Evolutionary conservation across 1,284 basidiomycete species (phyloP).

Genomic region (Amylostereum areolatum): DNA sequence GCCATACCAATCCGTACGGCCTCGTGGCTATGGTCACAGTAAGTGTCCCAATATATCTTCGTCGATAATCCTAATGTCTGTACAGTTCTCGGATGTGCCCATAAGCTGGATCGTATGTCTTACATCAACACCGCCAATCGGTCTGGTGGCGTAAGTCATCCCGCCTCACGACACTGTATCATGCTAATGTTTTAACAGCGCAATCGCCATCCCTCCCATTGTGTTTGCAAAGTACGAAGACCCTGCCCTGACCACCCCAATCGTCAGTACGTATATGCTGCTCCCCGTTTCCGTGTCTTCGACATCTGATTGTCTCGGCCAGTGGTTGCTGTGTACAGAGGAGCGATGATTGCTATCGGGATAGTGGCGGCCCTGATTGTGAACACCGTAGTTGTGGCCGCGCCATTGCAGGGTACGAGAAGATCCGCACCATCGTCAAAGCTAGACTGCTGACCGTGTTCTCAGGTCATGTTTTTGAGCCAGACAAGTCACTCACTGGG

Average conservation of each 20-base stretch:
- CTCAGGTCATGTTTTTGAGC: slow-evolving; percentile 30
- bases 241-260: slow-evolving; percentile 19
- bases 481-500: slow-evolving; percentile 35
- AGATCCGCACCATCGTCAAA: too few species aligned
- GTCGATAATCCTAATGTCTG: neutral
- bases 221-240: slow-evolving; percentile 34
- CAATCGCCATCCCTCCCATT: slow-evolving; percentile 41
- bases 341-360: slow-evolving; percentile 37
- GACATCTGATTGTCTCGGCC: neutral
- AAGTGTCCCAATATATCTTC: slow-evolving; percentile 8
- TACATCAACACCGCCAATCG: slow-evolving; percentile 35
- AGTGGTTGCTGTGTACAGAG: slow-evolving; percentile 37
- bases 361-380: slow-evolving; percentile 40
- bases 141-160: slow-evolving; percentile 36
- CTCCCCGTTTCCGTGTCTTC: too few species aligned
- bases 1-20: slow-evolving; percentile 37
- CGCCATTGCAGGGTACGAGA: slow-evolving; percentile 36
- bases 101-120: slow-evolving; percentile 41
- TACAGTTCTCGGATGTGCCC: slow-evolving; percentile 37
- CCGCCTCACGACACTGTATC: too few species aligned
- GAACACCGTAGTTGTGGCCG: slow-evolving; percentile 43
- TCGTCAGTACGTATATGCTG: slow-evolving; percentile 19
- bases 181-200: slow-evolving; percentile 20
- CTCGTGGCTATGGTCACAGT: slow-evolving; percentile 38
- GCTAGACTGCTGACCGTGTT: too few species aligned